Evolutionary conservation across 768 basidiomycete genomes (phyloP).

Genomic region (Psilocybe azurescens): DNA sequence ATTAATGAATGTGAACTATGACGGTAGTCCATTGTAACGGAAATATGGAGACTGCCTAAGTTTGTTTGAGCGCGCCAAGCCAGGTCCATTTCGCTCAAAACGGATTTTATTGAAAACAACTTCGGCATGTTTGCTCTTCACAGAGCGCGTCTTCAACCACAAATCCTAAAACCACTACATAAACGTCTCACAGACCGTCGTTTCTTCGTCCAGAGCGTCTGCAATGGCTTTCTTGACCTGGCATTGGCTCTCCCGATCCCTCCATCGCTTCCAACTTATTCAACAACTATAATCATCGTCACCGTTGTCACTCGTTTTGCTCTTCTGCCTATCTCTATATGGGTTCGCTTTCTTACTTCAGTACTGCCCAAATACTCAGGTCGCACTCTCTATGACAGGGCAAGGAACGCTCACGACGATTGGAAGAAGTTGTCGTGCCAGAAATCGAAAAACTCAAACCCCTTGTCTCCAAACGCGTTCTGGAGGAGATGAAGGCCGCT

Average conservation of each 20-base stretch:
- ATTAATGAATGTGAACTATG: neutral
- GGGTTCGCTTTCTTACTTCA: slow-evolving; percentile 53
- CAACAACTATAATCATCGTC: slow-evolving; percentile 74
- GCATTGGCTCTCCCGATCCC: slow-evolving; percentile 78
- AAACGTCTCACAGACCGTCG: slow-evolving; percentile 26
- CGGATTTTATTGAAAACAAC: neutral
- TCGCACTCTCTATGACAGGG: slow-evolving; percentile 46
- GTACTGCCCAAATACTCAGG: slow-evolving; percentile 11
- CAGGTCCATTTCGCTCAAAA: neutral
- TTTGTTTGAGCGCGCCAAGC: neutral
- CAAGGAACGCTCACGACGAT: slow-evolving; percentile 60
- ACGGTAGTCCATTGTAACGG: neutral
- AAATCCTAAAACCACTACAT: slow-evolving; percentile 19
- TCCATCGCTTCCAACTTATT: slow-evolving; percentile 69
- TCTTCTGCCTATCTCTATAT: slow-evolving; percentile 75
- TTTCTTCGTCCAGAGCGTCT: slow-evolving; percentile 48
- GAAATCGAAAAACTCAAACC: slow-evolving; percentile 55
- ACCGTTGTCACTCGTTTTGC: slow-evolving; percentile 65
- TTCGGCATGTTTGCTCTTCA: slow-evolving; percentile 37
- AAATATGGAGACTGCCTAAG: neutral
- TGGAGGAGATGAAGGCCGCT: slow-evolving; percentile 59
- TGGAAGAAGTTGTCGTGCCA: slow-evolving; percentile 67
- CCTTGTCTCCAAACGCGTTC: slow-evolving; percentile 43
- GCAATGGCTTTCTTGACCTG: slow-evolving; percentile 77
- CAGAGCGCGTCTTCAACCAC: slow-evolving; percentile 32